These are phyloP conservation scores for Tephrocybe sp. DNA, from an alignment of 768 basidiomycete species.

Conservation along the genomic window DNA sequence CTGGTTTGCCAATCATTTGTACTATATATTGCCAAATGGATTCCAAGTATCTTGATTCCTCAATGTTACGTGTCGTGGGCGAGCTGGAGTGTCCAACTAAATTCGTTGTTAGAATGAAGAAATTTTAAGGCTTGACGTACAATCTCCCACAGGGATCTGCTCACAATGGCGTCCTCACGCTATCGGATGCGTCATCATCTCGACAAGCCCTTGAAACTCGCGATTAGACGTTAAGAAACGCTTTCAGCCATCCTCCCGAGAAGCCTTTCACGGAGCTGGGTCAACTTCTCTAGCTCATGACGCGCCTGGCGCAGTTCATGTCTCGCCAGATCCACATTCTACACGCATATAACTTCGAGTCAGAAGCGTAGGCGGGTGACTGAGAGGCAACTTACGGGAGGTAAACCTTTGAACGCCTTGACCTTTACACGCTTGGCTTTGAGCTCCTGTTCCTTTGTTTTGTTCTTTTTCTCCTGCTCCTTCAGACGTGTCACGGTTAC, in stretches of 20 bases:
- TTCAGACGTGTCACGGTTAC: conserved; percentile 39
- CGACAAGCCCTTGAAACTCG: too few relatives aligned
- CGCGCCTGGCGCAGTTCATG: conserved; percentile 40
- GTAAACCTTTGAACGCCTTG: conserved; percentile 48
- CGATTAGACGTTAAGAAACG: conserved; percentile 32
- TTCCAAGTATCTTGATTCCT: too few relatives aligned
- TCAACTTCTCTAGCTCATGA: conserved; percentile 43
- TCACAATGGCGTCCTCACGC: too few relatives aligned
- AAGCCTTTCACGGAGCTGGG: conserved; percentile 47
- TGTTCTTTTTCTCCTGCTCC: conserved; percentile 37
- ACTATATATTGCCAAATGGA: too few relatives aligned
- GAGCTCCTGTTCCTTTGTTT: conserved; percentile 34
- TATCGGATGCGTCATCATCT: too few relatives aligned
- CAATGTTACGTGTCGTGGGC: too few relatives aligned
- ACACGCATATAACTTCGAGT: background rate
- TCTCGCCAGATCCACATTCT: conserved; percentile 49
- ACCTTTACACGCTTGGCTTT: conserved; percentile 44
- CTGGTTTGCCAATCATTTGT: too few relatives aligned
- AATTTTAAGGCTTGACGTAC: too few relatives aligned
- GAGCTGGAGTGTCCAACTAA: too few relatives aligned
- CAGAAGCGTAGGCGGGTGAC: background rate
- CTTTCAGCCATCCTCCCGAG: conserved; percentile 45
- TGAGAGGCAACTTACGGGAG: conserved; percentile 35
- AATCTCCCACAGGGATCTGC: too few relatives aligned
- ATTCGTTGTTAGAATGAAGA: too few relatives aligned